Evolutionary conservation across 305 asterid species (phyloP).

Genomic region (Andrographis paniculata): DNA sequence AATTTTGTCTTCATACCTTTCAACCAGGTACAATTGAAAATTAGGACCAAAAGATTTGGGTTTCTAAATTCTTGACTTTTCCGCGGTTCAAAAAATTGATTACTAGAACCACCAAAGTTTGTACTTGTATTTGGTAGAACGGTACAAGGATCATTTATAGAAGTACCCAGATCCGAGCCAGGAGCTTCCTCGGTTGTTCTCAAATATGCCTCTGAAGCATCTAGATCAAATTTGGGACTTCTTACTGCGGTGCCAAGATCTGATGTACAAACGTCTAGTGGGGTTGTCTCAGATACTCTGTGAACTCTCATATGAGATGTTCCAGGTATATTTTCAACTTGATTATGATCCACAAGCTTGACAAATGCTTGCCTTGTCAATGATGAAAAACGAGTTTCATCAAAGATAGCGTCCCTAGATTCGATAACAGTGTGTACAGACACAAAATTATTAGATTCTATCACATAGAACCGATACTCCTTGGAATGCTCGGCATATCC

Average conservation of each 20-base stretch:
- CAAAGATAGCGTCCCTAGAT: neutral
- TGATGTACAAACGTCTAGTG: too few relatives aligned
- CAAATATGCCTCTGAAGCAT: too few relatives aligned
- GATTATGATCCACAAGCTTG: neutral
- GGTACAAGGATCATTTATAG: too few relatives aligned
- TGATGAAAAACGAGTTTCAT: neutral
- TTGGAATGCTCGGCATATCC: slow-evolving; percentile 1
- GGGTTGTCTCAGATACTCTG: too few relatives aligned
- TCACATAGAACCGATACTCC: neutral
- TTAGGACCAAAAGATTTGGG: neutral
- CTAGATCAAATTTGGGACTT: too few relatives aligned
- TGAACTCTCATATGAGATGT: too few relatives aligned
- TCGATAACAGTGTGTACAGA: neutral
- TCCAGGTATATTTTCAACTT: neutral
- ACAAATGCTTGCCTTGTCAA: neutral
- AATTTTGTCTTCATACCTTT: neutral
- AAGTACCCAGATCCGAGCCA: too few relatives aligned
- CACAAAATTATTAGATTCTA: neutral
- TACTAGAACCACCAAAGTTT: neutral
- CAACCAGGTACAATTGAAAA: neutral
- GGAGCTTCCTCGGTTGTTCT: too few relatives aligned
- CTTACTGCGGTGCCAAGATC: too few relatives aligned
- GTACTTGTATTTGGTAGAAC: too few relatives aligned
- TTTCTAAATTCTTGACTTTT: neutral
- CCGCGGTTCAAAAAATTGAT: neutral